A percentile compares a stretch with the other conserved stretches of the same genome.
phyloP scores from a whole-genome alignment of 768 basidiomycete species.

The Leccinum truebloodii region DNA sequence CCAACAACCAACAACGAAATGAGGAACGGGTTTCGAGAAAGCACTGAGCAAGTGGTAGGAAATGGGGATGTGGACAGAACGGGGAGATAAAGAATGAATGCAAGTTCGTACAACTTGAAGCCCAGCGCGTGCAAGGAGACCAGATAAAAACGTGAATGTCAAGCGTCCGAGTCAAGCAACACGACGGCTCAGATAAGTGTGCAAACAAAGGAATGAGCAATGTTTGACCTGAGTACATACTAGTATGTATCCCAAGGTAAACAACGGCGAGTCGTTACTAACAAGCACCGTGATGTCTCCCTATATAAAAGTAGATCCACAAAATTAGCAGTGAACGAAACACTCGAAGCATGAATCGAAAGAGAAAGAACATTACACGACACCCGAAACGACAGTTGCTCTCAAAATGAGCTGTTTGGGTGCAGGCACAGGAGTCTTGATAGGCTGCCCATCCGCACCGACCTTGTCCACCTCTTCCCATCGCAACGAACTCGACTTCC shows the following conservation, averaged over 20 bases:
- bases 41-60: background rate
- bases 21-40: background rate
- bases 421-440: conserved; percentile 34
- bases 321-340: background rate
- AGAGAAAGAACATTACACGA: conserved; percentile 47
- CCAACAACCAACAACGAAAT: conserved; percentile 19
- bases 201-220: conserved; percentile 2
- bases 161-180: background rate
- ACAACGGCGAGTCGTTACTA: background rate
- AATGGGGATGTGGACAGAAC: conserved; percentile 4
- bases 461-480: conserved; percentile 50
- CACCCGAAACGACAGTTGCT: conserved; percentile 76
- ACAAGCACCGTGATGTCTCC: background rate
- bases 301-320: background rate
- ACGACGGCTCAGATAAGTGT: background rate
- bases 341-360: conserved; percentile 9
- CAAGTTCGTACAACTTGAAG: conserved; percentile 13
- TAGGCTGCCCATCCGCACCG: conserved; percentile 32
- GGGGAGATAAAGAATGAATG: background rate
- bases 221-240: background rate
- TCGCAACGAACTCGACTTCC: conserved; percentile 68
- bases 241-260: background rate
- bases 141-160: conserved; percentile 1
- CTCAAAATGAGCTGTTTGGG: conserved; percentile 62
- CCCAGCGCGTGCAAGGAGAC: background rate